These are phyloP conservation scores for Cystoderma amianthinum DNA, from an alignment of 768 basidiomycete species.

Conservation along the genomic window DNA sequence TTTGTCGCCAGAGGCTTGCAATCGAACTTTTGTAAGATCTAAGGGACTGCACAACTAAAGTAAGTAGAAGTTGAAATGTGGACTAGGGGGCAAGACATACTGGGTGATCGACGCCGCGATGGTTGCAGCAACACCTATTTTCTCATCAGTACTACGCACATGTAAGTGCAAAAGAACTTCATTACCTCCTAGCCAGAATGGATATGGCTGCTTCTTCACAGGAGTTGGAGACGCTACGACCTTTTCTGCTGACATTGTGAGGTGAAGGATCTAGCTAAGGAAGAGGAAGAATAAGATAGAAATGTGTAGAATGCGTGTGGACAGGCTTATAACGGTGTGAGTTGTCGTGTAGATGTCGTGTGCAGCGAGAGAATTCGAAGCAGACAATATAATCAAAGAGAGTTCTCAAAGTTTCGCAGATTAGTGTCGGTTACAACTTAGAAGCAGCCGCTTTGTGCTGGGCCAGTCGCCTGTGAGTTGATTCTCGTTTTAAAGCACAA, in stretches of 20 bases:
- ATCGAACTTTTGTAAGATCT: constrained; percentile 85
- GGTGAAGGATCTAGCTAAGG: no score
- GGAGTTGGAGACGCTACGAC: constrained; percentile 10
- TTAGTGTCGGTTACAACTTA: no score
- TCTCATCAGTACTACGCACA: background rate
- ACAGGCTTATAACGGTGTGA: background rate
- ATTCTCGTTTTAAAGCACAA: no score
- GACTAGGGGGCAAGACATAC: constrained; percentile 29
- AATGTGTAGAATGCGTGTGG: background rate
- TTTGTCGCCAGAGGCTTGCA: constrained; percentile 91
- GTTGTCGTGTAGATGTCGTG: background rate
- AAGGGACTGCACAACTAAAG: constrained; percentile 44
- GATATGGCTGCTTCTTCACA: constrained; percentile 65
- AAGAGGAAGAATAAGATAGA: background rate
- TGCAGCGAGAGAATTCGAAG: background rate
- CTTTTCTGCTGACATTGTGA: constrained; percentile 4
- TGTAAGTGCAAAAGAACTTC: constrained; percentile 10
- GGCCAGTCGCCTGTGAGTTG: no score
- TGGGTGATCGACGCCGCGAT: constrained; percentile 88
- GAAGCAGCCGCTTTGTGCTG: no score
- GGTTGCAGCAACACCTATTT: constrained; percentile 68
- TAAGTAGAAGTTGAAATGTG: background rate
- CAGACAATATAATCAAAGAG: no score
- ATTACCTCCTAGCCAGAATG: constrained; percentile 81
- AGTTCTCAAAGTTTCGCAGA: background rate